Percentiles rank a stretch among this genome's conserved stretches.
Conservation (phyloP, 768 basidiomycete species). For the Lactarius tabidus region DNA sequence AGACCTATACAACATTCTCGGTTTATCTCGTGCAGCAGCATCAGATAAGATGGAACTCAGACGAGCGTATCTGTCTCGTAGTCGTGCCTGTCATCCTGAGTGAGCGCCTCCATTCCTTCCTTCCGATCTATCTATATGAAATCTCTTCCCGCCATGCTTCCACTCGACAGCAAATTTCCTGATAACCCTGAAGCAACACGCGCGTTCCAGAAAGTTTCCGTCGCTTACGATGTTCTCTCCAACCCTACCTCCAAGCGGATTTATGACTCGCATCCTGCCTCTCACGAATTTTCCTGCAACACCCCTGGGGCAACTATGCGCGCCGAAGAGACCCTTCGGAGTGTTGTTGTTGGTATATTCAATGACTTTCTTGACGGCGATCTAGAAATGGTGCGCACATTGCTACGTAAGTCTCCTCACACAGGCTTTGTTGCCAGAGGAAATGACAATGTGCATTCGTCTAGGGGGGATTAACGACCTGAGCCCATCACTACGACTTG, state of each 20-base stretch:
- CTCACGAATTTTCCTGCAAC: constrained; percentile 47
- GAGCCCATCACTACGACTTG: constrained; percentile 71
- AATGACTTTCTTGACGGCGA: constrained; percentile 84
- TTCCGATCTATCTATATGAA: neutral
- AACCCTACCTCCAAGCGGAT: constrained; percentile 61
- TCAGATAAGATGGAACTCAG: constrained; percentile 63
- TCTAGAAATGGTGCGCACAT: constrained; percentile 73
- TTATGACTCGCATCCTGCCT: constrained; percentile 59
- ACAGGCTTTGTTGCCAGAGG: neutral
- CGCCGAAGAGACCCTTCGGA: constrained; percentile 77
- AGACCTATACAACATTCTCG: constrained; percentile 72
- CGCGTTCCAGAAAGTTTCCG: constrained; percentile 83
- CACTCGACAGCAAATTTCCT: constrained; percentile 65
- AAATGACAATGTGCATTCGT: constrained; percentile 2
- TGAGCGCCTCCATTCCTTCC: constrained; percentile 37
- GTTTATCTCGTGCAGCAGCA: constrained; percentile 45
- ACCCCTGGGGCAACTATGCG: constrained; percentile 46
- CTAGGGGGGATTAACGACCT: constrained; percentile 74
- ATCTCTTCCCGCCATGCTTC: neutral
- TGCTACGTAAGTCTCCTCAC: constrained; percentile 53
- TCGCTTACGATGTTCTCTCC: constrained; percentile 78
- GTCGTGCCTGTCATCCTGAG: constrained; percentile 84
- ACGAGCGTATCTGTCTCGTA: constrained; percentile 71
- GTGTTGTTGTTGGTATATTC: constrained; percentile 69
- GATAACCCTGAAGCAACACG: constrained; percentile 69